Base-by-base conservation (phyloP, 2,329 filamentous ascomycete genomes). In the Setomelanomma holmii region DNA sequence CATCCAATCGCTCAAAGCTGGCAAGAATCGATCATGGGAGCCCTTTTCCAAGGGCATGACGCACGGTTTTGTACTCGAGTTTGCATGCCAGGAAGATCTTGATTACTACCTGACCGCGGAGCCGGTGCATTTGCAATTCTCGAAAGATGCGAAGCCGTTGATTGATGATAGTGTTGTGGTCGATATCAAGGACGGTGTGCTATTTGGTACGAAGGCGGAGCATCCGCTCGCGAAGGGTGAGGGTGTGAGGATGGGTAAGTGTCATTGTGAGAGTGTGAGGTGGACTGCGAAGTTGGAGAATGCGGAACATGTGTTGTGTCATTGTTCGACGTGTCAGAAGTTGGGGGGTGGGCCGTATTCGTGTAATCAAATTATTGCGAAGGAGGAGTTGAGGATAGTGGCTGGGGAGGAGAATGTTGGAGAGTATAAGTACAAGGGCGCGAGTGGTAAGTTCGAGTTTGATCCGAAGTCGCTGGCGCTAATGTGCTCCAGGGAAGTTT, bases 291-390 rank as follows among this genome's bases (percentile, higher is more conserved):
- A 41, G 19, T 43, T 65, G 12, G 66, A 66, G 10, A 66, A 56
- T 40, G 60, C 59, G 6, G 62, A 70, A 46, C 71, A 75, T 50
- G 67, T 75, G 11, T 58, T 75, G 20, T 74, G 73, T 38, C 72
- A 75, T 53, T 76, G 73, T 53, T 53, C 59, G 16, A 74, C 71
- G 4, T 75, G 73, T 39, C 71, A 75, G 53, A 69, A 69, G 39
- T 50, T 75, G 8, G 68, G 67, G 3, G 72, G 71, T 16, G 70
- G 68, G 7, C 71, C 68, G 22, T 75, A 75, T 40, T 67, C 63
- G 12, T 75, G 71, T 55, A 75, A 74, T 44, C 66, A 74, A 30
- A 74, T 75, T 27, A 68, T 75, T 44, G 53, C 66, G 17, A 56
- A 53, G 23, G 68, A 65, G 4, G 61, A 67, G 21, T 47, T 75